Base-by-base conservation (phyloP, 2,329 filamentous ascomycete genomes). In the Xylariales sp. region DNA sequence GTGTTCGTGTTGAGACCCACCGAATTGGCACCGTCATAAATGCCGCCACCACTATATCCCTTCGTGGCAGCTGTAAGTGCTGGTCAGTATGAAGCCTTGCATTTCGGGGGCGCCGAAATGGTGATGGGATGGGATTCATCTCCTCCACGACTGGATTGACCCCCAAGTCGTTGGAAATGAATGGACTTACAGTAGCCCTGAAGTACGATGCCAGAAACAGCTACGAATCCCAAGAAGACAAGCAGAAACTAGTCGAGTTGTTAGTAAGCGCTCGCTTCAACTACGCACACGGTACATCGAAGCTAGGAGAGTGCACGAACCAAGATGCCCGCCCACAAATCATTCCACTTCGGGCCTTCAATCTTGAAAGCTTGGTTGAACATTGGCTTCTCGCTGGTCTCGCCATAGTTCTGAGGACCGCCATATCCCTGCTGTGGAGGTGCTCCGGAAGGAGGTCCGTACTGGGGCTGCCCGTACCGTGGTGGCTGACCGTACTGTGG, bases 301-400 rank as follows among this genome's bases (percentile, higher is more conserved):
- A 11, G 12, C 7, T 12, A 9, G 16, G 2, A 32, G 27, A n/a
- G 27, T 28, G 35, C 11, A 61, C 72, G 12, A 61, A 86, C 82
- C 57, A 96, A 68, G 29, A 94, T 67, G 4, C 85, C 89, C 3
- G 90, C 90, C 91, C 90, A 96, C 19, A 86, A 59, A 60, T 97
- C 91, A 56, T 96, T 88, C 66, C 76, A 95, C 62, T 91, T 94
- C n/a, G 88, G 88, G 49, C 71, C 82, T 38, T 87, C 78, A 39
- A 96, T 64, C 63, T 84, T 84, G 71, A 97, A 96, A 2, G 82
- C 78, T 56, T 96, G 77, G 15, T 91, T 80, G 58, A 94, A 96
- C 21, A 66, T 67, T 24, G 68, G 66, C 57, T 78, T 78, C 47
- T 74, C 70, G 22, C 50, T 49, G 38, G 28, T 22, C 6, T 20